Conservation (phyloP, 2,329 filamentous ascomycete genomes). For the Cladobotryum mycophilum region DNA sequence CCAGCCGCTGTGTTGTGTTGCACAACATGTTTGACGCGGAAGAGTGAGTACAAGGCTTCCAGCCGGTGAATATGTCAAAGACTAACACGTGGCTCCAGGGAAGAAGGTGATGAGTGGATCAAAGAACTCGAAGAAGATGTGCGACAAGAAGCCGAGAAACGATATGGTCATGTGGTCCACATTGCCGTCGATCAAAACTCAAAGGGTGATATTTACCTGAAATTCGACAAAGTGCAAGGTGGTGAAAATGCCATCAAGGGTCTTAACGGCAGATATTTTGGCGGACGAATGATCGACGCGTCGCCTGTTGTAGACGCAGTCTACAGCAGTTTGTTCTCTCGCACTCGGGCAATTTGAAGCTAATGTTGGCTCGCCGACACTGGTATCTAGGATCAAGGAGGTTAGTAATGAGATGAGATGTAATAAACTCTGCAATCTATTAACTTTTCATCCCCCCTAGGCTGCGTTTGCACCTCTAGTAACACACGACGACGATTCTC, state of each 20-base stretch:
- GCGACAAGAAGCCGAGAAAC: conserved; percentile 82
- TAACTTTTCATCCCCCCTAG: not conserved
- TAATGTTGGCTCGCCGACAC: conserved; percentile 44
- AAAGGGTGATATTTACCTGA: conserved; percentile 94
- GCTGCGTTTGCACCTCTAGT: conserved; percentile 1
- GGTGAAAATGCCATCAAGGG: conserved; percentile 98
- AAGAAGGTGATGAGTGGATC: conserved; percentile 81
- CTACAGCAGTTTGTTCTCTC: conserved; percentile 93
- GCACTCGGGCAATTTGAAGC: conserved; percentile 72
- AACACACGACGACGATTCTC: conserved; percentile 3
- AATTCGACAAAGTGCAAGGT: conserved; percentile 92
- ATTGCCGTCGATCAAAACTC: conserved; percentile 91
- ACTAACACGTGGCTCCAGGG: conserved; percentile 43
- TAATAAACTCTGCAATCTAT: not conserved
- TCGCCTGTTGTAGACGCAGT: conserved; percentile 96
- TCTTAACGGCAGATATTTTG: conserved; percentile 94
- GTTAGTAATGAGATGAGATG: conserved; percentile 22
- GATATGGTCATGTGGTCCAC: conserved; percentile 97
- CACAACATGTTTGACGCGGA: conserved; percentile 92
- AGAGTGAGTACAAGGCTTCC: conserved; percentile 60
- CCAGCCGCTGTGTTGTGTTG: conserved; percentile 86
- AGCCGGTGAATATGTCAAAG: no score
- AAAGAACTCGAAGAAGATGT: conserved; percentile 95
- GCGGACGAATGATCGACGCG: conserved; percentile 85
- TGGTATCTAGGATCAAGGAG: conserved; percentile 43